phyloP scores from a whole-genome alignment of 495 filamentous ascomycete genomes.

The Aspergillus bridgeri region DNA sequence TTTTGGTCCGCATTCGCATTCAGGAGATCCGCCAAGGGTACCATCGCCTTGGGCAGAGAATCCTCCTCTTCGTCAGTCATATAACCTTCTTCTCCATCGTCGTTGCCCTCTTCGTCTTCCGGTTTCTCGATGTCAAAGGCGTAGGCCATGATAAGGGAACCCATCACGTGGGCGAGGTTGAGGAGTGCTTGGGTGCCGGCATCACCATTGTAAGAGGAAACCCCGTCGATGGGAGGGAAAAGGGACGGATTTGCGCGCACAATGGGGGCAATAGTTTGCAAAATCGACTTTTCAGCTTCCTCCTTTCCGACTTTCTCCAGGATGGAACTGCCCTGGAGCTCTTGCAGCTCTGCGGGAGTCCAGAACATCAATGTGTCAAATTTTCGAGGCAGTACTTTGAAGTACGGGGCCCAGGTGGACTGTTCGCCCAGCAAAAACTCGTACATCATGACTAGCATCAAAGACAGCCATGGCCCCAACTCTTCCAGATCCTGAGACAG shows the following conservation, averaged over 20 bases:
- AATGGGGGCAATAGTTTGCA: conserved; percentile 59
- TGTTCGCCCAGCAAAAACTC: conserved; percentile 60
- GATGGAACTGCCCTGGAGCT: conserved; percentile 76
- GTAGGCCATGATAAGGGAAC: conserved; percentile 88
- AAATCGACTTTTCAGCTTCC: conserved; percentile 67
- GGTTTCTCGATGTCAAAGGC: conserved; percentile 78
- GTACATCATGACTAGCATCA: conserved; percentile 79
- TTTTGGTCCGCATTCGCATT: conserved; percentile 89
- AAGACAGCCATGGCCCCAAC: conserved; percentile 53
- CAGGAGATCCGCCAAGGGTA: conserved; percentile 87
- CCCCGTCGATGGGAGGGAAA: conserved; percentile 43
- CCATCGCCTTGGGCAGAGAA: conserved; percentile 75
- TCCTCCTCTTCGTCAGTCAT: conserved; percentile 66
- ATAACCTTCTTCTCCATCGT: conserved; percentile 57
- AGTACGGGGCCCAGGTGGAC: conserved; percentile 76
- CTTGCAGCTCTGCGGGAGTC: conserved; percentile 63
- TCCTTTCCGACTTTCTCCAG: conserved; percentile 73
- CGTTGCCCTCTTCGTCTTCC: conserved; percentile 51
- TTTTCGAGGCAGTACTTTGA: conserved; percentile 69
- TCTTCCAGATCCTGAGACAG: conserved; percentile 42
- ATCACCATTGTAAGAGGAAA: conserved; percentile 49
- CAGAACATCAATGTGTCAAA: conserved; percentile 95
- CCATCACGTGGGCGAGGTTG: conserved; percentile 70
- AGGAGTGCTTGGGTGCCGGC: conserved; percentile 52
- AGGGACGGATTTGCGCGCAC: conserved; percentile 41